Evolutionary conservation across 306 rosid species (phyloP).

Genomic region (Begonia masoniana): DNA sequence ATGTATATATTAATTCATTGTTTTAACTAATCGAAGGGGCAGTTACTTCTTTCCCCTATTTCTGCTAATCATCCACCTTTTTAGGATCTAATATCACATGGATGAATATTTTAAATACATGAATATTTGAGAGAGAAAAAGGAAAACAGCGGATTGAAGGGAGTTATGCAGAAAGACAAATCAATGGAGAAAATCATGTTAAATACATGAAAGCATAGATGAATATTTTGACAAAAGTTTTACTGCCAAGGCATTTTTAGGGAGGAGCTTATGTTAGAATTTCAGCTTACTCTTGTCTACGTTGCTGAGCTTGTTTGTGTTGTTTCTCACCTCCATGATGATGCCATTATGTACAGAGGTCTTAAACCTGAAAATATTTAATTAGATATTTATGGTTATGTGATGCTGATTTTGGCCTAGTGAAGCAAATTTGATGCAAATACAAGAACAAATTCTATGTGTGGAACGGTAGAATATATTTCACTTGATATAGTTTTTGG

Average conservation of each 20-base stretch:
- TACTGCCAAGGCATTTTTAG: constrained; percentile 91
- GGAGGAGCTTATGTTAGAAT: constrained; percentile 23
- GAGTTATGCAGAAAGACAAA: constrained; percentile 94
- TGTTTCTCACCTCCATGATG: constrained; percentile 79
- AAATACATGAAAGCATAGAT: constrained; percentile 97
- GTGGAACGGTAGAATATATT: constrained; percentile 92
- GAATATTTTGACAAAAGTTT: constrained; percentile 63
- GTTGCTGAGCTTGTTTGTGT: constrained; percentile 93
- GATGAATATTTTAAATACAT: no score
- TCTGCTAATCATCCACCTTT: no score
- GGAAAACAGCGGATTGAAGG: no score
- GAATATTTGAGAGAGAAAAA: no score
- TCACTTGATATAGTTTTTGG: constrained; percentile 95
- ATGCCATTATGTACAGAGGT: constrained; percentile 94
- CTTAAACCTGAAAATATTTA: constrained; percentile 91
- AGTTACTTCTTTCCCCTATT: no score
- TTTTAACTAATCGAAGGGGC: no score
- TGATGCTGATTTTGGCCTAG: constrained; percentile 96
- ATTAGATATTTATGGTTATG: constrained; percentile 87
- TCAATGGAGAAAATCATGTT: constrained; percentile 90
- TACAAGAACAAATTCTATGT: constrained; percentile 79
- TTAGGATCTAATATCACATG: no score
- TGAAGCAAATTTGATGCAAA: constrained; percentile 69
- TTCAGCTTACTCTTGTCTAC: constrained; percentile 63
- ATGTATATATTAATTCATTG: no score